Evolutionary conservation across 352 stramenopile genomes (phyloP).

Genomic region (Pythium periplocum): DNA sequence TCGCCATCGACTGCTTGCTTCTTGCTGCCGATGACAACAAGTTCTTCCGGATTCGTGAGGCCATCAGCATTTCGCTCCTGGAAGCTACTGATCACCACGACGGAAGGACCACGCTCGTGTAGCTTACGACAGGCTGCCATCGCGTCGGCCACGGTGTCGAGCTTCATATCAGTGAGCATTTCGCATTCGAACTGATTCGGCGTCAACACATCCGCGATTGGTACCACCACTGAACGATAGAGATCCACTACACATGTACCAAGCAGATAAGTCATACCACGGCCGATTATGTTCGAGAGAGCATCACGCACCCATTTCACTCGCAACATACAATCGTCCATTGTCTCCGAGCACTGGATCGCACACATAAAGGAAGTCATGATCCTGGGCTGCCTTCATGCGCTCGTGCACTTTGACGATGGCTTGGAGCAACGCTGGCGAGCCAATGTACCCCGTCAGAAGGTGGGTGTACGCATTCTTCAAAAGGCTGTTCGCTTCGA

Average conservation of each 20-base stretch:
- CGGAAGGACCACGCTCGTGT: conserved; percentile 57
- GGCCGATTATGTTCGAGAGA: not conserved
- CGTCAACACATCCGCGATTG: conserved; percentile 79
- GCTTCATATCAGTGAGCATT: conserved; percentile 62
- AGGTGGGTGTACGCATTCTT: conserved; percentile 70
- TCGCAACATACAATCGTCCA: conserved; percentile 74
- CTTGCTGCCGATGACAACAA: conserved; percentile 69
- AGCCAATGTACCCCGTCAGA: conserved; percentile 81
- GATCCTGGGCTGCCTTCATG: conserved; percentile 43
- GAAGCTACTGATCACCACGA: conserved; percentile 85
- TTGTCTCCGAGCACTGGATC: conserved; percentile 82
- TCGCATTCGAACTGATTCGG: conserved; percentile 87
- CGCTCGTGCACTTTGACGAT: conserved; percentile 65
- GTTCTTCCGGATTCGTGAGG: conserved; percentile 22
- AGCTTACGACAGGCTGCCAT: conserved; percentile 70
- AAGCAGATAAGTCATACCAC: not conserved
- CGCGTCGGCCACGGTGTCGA: conserved; percentile 59
- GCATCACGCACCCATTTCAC: conserved; percentile 51
- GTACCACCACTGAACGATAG: conserved; percentile 71
- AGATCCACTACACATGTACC: conserved; percentile 48
- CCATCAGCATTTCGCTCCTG: conserved; percentile 28
- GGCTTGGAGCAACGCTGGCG: conserved; percentile 55
- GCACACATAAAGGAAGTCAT: conserved; percentile 70
- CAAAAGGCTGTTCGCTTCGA: conserved; percentile 67
- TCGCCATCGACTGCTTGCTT: conserved; percentile 11